Evolutionary conservation across 176 grass and related monocot species (phyloP), one percentile per base, ranked within the genome.

Genomic region (Microstegium vimineum): DNA sequence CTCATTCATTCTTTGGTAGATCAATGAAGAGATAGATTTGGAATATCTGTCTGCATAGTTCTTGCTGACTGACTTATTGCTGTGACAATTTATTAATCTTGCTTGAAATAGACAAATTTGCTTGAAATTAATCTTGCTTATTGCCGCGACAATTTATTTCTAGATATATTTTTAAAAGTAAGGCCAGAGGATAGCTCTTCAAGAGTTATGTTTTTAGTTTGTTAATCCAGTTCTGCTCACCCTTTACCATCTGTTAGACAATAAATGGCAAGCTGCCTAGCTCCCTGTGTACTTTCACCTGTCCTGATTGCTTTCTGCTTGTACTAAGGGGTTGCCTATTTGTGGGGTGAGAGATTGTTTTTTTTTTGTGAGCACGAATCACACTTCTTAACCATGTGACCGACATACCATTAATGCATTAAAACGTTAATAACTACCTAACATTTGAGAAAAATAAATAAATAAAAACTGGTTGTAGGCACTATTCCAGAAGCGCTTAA

Each of bases 1-100:
- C 34, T 66, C 12, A 25, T 77, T 49, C 14, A 69, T 64, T 81
- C 34, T 70, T 85, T 64, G 54, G 37, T 64, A 28, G 35, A 42
- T 67, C 62, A 78, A 71, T 27, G 33, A 78, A 71, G 54, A 17
- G 20, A 32, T 14, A 17, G 32, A 69, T 64, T 49, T 54, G 42
- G 67, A 83, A 36, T 56, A 65, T 66, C 20, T 37, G 66, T 66
- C 16, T 76, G 9, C 65, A 71, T 59, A 45, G 8, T 76, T 45
- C 20, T 51, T 64, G 52, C 42, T 6, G 73, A 71, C 20, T 6
- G 41, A 49, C 65, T 27, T n/a, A n/a, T n/a, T n/a, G n/a, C n/a
- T n/a, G n/a, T n/a, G n/a, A n/a, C n/a, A n/a, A n/a, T n/a, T n/a
- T n/a, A n/a, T n/a, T n/a, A n/a, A n/a, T n/a, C n/a, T n/a, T 72